Evolutionary conservation across 345 rosid species (phyloP).

Genomic region (Draba incana): DNA sequence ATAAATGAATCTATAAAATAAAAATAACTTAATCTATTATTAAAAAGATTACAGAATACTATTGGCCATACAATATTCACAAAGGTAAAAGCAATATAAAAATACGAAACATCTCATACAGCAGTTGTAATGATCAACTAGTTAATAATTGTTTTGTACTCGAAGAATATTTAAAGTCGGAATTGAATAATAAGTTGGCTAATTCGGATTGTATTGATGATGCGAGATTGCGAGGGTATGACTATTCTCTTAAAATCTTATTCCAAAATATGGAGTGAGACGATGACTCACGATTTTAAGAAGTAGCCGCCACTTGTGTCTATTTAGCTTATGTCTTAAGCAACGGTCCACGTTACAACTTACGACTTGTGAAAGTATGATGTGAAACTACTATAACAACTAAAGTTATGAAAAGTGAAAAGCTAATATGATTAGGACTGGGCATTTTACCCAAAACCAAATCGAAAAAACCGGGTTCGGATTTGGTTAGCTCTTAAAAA

Average conservation of each 20-base stretch:
- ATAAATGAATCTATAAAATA: no score
- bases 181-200: neutral
- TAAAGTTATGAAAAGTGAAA: neutral
- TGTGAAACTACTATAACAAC: neutral
- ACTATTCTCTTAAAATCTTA: conserved; percentile 7
- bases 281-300: conserved; percentile 23
- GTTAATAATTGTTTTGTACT: no score
- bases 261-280: conserved; percentile 36
- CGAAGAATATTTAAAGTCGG: neutral
- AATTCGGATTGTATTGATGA: conserved; percentile 2
- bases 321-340: conserved; percentile 25
- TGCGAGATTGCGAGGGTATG: neutral
- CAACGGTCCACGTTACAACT: conserved; percentile 32
- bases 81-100: no score
- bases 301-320: conserved; percentile 9
- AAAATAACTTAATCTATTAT: no score
- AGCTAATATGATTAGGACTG: no score
- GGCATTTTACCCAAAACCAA: no score
- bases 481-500: no score
- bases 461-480: no score
- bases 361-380: neutral
- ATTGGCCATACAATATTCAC: no score
- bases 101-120: no score
- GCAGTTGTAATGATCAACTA: no score
- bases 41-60: no score